A percentile compares a stretch with the other conserved stretches of the same genome.
These are phyloP conservation scores for Myxozyma sirexii DNA, from an alignment of 805 yeast species.

Conservation along the genomic window DNA sequence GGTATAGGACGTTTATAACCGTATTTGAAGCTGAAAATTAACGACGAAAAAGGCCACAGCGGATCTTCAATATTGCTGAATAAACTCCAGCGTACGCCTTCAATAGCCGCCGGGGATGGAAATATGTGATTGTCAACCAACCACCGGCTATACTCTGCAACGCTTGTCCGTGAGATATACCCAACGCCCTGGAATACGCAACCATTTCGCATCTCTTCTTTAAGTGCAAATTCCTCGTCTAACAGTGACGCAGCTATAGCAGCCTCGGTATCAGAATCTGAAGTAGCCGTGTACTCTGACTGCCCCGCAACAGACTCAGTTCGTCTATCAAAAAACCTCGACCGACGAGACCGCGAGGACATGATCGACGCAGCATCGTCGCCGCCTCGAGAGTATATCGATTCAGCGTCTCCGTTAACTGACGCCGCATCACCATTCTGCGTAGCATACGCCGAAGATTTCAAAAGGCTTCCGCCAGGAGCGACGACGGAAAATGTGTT, in stretches of 20 bases:
- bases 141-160: slow-evolving; percentile 33
- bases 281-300: slow-evolving; percentile 16
- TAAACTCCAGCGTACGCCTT: slow-evolving; percentile 28
- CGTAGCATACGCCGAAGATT: not conserved
- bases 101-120: slow-evolving; percentile 28
- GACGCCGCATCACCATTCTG: not conserved
- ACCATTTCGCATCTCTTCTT: slow-evolving; percentile 29
- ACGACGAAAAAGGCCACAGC: slow-evolving; percentile 20
- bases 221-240: slow-evolving; percentile 16
- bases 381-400: slow-evolving; percentile 23
- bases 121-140: slow-evolving; percentile 31
- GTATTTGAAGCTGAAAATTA: slow-evolving; percentile 22
- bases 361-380: slow-evolving; percentile 27
- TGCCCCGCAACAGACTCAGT: slow-evolving; percentile 15
- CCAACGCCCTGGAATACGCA: slow-evolving; percentile 33
- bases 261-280: slow-evolving; percentile 17
- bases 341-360: slow-evolving; percentile 28
- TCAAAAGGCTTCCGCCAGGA: slow-evolving; percentile 24
- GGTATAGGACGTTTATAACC: slow-evolving; percentile 25
- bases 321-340: slow-evolving; percentile 17
- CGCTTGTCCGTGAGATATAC: slow-evolving; percentile 25
- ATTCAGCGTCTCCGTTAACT: slow-evolving; percentile 15
- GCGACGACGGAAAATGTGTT: slow-evolving; percentile 24
- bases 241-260: slow-evolving; percentile 1
- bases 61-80: slow-evolving; percentile 25